These are phyloP conservation scores for Saccharomycopsis malanga DNA, from an alignment of 805 yeast species.

Conservation along the genomic window DNA sequence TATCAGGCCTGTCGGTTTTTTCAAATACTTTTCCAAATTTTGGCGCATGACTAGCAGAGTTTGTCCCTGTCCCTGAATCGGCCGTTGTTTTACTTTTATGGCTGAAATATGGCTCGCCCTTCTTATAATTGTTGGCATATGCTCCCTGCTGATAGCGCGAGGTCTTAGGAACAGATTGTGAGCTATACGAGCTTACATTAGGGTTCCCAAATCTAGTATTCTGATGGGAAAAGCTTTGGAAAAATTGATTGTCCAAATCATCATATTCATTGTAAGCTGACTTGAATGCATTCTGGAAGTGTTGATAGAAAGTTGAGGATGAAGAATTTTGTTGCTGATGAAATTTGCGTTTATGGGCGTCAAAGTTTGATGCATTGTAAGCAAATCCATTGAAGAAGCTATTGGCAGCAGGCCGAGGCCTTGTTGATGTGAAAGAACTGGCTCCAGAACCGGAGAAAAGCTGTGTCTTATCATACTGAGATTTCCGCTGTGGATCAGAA, in stretches of 20 bases:
- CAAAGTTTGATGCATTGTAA: not conserved
- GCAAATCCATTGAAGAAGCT: not conserved
- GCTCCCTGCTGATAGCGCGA: slow-evolving; percentile 13
- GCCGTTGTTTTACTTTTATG: not conserved
- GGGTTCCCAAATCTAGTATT: slow-evolving; percentile 2
- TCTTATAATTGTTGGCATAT: not conserved
- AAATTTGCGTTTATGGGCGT: not conserved
- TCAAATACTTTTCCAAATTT: too few species aligned
- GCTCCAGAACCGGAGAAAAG: not conserved
- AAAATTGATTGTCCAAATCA: not conserved
- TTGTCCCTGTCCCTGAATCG: not conserved
- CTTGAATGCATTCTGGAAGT: not conserved
- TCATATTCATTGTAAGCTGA: not conserved
- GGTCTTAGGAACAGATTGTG: slow-evolving; percentile 1
- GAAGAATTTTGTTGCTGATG: not conserved
- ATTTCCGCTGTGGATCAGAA: slow-evolving; percentile 15
- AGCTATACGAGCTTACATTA: not conserved
- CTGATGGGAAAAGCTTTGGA: not conserved
- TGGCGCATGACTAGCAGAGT: not conserved
- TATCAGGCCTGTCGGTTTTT: too few species aligned
- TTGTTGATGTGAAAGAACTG: not conserved
- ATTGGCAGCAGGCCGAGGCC: not conserved
- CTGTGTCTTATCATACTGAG: slow-evolving; percentile 13
- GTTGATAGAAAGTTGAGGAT: not conserved
- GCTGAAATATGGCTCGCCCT: not conserved